Percentiles rank a stretch among this genome's conserved stretches.
These are phyloP conservation scores for Melaleuca quinquenervia DNA, from an alignment of 345 rosid genomes.

Conservation along the genomic window DNA sequence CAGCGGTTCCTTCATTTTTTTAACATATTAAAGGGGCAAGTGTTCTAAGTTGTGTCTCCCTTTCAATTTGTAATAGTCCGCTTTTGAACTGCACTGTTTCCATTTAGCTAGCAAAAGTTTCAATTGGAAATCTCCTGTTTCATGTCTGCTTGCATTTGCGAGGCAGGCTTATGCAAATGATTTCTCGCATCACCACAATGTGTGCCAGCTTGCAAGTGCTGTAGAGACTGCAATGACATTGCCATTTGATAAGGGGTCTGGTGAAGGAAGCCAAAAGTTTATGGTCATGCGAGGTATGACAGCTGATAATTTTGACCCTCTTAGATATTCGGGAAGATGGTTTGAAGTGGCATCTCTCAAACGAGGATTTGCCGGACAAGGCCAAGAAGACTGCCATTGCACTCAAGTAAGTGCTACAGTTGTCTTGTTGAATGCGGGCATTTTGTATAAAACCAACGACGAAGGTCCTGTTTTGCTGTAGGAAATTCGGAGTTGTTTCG, in stretches of 20 bases:
- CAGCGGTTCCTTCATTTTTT: neutral
- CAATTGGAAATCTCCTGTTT: neutral
- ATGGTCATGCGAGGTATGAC: slow-evolving; percentile 98
- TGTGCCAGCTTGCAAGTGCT: slow-evolving; percentile 59
- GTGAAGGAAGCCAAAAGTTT: slow-evolving; percentile 31
- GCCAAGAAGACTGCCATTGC: slow-evolving; percentile 98
- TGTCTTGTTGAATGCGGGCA: neutral
- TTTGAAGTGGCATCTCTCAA: slow-evolving; percentile 96
- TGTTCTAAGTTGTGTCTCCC: neutral
- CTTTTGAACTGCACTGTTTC: neutral
- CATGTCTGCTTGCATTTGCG: neutral
- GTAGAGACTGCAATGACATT: slow-evolving; percentile 28
- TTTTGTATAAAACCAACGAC: neutral
- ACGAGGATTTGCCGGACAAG: slow-evolving; percentile 92
- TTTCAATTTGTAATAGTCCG: neutral
- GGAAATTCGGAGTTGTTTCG: neutral
- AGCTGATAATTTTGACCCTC: slow-evolving; percentile 71
- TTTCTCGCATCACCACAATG: slow-evolving; percentile 14
- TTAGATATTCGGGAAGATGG: slow-evolving; percentile 91
- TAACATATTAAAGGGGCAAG: neutral
- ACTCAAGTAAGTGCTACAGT: slow-evolving; percentile 53
- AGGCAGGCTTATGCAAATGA: slow-evolving; percentile 59
- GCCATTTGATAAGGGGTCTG: slow-evolving; percentile 52
- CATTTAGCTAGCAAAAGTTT: neutral
- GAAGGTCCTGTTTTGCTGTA: neutral